phyloP scores from a whole-genome alignment of 139 green algal species.

The Spirogloea muscicola region DNA sequence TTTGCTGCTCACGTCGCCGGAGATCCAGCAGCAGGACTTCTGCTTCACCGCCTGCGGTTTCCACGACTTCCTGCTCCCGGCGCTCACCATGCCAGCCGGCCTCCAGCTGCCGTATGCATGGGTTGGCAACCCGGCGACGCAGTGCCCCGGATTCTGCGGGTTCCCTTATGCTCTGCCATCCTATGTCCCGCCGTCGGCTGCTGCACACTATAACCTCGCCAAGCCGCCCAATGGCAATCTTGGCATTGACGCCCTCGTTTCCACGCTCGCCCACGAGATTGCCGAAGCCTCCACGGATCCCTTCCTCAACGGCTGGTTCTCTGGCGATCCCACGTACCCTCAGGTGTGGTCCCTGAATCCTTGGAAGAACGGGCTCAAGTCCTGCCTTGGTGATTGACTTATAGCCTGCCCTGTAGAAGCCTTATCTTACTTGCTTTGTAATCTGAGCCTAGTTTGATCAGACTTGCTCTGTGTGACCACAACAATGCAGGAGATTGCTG shows the following conservation, averaged over 20 bases:
- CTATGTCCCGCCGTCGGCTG: neutral
- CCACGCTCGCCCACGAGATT: neutral
- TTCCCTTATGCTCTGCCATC: neutral
- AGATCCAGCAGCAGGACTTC: constrained; percentile 2
- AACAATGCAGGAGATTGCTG: constrained; percentile 6
- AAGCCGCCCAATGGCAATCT: neutral
- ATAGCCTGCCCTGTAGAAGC: no score
- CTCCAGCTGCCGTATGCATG: constrained; percentile 1
- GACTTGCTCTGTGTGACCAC: no score
- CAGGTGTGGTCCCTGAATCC: no score
- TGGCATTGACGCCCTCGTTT: neutral
- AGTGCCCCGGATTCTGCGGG: constrained; percentile 1
- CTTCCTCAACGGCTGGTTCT: neutral
- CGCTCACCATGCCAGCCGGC: neutral
- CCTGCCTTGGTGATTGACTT: no score
- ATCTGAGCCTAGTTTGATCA: no score
- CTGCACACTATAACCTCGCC: neutral
- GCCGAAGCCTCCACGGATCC: neutral
- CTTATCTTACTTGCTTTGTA: no score
- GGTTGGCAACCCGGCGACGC: neutral
- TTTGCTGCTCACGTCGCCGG: neutral
- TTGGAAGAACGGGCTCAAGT: no score
- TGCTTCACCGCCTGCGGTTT: neutral
- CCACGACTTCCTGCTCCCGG: neutral
- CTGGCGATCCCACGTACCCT: neutral